Base-by-base conservation (phyloP, 2,329 filamentous ascomycete genomes). In the Emergomyces orientalis region DNA sequence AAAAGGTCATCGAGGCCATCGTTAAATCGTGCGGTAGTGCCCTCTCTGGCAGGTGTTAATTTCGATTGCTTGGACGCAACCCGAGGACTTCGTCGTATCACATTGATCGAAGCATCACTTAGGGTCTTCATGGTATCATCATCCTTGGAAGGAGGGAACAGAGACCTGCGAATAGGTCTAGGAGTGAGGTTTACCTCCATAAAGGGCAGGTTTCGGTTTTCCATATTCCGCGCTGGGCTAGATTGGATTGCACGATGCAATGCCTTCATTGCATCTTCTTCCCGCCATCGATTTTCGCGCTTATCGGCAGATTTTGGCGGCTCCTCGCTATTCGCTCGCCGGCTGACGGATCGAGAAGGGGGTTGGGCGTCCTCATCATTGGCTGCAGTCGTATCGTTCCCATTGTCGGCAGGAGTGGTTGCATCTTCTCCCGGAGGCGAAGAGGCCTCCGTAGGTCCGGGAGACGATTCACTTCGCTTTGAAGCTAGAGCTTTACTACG, bases 1-100 rank as follows among this genome's bases (percentile, higher is more conserved):
- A 94, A 92, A 4, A 94, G 80, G 59, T 82, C 80, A 49, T 85
- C 82, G 6, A 89, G 73, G 43, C 83, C 81, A 65, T 86, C 82
- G 45, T 76, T 73, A 41, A 25, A 72, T 64, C 11, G 72, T 69
- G 6, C 80, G 79, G 14, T 77, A 78, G 58, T 74, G 65, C 87
- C 86, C 71, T 87, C 84, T 68, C 86, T 86, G 64, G 86, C 83
- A 58, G 76, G 75, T 61, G 67, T 69, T 66, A 74, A 74, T 65
- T 73, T 77, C 66, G 74, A 75, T 63, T 71, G 73, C 64, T 71
- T 71, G 56, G 72, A 71, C 55, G 67, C 67, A 62, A 70, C 67
- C 55, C 76, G 75, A 62, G 77, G 75, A 63, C 74, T 77, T 63
- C 76, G 73, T 32, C 73, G 82, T 79, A 74, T 83, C 79, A 72